These are phyloP conservation scores for Pachysandra terminalis DNA, from an alignment of 164 flowering plant species.

Conservation along the genomic window DNA sequence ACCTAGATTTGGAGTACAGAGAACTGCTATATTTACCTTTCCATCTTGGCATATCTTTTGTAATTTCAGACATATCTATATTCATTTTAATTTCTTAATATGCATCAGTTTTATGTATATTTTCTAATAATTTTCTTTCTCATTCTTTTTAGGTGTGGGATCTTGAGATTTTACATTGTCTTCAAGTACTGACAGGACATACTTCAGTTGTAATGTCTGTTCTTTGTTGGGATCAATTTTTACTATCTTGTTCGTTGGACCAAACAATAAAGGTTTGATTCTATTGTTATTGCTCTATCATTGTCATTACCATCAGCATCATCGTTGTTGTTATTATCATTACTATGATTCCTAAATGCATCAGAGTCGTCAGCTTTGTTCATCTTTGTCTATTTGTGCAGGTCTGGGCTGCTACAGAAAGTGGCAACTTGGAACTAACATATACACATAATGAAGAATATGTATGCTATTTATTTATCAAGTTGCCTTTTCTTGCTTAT, in stretches of 20 bases:
- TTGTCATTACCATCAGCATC: too few relatives aligned
- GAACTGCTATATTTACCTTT: too few relatives aligned
- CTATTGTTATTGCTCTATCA: neutral
- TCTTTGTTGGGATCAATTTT: conserved; percentile 93
- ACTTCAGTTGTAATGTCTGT: conserved; percentile 86
- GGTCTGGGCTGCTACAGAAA: conserved; percentile 88
- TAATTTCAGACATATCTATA: too few relatives aligned
- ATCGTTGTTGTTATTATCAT: too few relatives aligned
- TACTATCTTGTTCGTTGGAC: conserved; percentile 87
- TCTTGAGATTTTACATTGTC: conserved; percentile 75
- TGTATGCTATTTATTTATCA: conserved; percentile 37
- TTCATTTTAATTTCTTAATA: too few relatives aligned
- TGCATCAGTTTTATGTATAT: neutral
- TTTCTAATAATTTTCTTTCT: neutral
- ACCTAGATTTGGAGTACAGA: too few relatives aligned
- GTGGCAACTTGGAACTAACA: conserved; percentile 84
- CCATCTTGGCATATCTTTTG: too few relatives aligned
- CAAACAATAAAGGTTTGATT: conserved; percentile 71
- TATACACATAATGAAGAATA: conserved; percentile 86
- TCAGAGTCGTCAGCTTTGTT: neutral
- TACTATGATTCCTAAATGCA: neutral
- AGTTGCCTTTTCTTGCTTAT: too few relatives aligned
- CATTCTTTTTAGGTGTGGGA: conserved; percentile 71
- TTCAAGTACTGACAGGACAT: conserved; percentile 76
- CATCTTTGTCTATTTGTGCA: conserved; percentile 29